Conservation (phyloP, 2,329 filamentous ascomycete species). For the Ophiostoma triangulosporum region DNA sequence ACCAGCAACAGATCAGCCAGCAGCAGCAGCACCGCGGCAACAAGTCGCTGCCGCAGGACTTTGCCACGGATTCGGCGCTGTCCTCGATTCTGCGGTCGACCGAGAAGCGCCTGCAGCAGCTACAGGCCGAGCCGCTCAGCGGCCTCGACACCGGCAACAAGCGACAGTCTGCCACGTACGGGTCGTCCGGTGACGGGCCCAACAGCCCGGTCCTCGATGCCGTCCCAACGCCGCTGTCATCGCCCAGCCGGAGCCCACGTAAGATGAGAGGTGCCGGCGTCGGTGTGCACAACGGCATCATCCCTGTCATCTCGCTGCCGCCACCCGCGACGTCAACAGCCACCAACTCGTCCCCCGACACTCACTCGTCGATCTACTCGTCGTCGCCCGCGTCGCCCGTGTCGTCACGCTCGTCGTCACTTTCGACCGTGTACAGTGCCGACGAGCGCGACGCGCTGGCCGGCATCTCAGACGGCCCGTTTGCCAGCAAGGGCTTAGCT, state of each 20-base stretch:
- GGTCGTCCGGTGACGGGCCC: neutral
- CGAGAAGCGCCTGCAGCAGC: constrained; percentile 30
- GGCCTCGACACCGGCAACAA: neutral
- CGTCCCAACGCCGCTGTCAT: constrained; percentile 11
- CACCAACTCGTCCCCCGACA: neutral
- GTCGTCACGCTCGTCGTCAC: constrained; percentile 27
- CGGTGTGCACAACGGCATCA: neutral
- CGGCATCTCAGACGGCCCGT: neutral
- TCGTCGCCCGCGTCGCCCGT: constrained; percentile 6
- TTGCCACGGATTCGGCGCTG: constrained; percentile 32
- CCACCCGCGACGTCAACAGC: neutral
- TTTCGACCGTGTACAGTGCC: constrained; percentile 44
- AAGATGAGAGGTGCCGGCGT: neutral
- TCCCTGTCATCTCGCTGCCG: neutral
- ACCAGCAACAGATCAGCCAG: constrained; percentile 3
- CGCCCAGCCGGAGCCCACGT: constrained; percentile 11
- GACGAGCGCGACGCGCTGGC: constrained; percentile 31
- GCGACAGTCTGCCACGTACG: neutral
- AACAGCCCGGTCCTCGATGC: neutral
- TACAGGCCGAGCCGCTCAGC: neutral
- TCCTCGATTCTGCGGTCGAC: constrained; percentile 39
- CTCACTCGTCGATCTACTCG: neutral
- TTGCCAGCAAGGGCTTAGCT: constrained; percentile 2
- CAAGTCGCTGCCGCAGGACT: constrained; percentile 3
- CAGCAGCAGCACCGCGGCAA: constrained; percentile 1